phyloP scores from a whole-genome alignment of 306 rosid species.

The Betula pendula region DNA sequence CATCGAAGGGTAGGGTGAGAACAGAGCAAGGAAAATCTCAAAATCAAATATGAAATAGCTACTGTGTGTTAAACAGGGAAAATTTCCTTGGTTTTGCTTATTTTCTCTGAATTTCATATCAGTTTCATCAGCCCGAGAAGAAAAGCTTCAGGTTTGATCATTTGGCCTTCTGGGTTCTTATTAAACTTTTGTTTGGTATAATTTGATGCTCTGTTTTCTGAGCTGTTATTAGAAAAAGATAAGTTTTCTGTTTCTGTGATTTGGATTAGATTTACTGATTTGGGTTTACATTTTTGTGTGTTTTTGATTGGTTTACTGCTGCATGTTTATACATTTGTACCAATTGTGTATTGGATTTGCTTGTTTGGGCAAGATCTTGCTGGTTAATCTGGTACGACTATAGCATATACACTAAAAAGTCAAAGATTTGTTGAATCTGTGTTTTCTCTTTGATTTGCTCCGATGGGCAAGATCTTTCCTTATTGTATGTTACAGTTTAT shows the following conservation, averaged over 20 bases:
- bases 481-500: too few relatives aligned
- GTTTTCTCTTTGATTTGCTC: slow-evolving; percentile 8
- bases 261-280: neutral
- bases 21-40: too few relatives aligned
- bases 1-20: too few relatives aligned
- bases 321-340: neutral
- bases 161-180: slow-evolving; percentile 20
- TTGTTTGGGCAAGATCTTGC: slow-evolving; percentile 23
- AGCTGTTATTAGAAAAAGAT: neutral
- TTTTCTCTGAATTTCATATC: slow-evolving; percentile 4
- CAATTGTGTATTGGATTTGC: neutral
- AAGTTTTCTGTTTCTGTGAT: neutral
- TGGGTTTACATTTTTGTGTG: slow-evolving; percentile 7
- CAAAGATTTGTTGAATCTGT: neutral
- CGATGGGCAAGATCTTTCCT: too few relatives aligned
- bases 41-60: too few relatives aligned
- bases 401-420: neutral
- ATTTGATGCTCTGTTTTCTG: neutral
- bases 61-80: too few relatives aligned
- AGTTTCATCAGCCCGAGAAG: slow-evolving; percentile 4
- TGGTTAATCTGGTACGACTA: slow-evolving; percentile 16
- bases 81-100: slow-evolving; percentile 17
- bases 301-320: slow-evolving; percentile 24
- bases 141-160: slow-evolving; percentile 42
- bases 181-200: neutral